phyloP scores from a whole-genome alignment of 768 basidiomycete species.

The Lepiota subincarnata region DNA sequence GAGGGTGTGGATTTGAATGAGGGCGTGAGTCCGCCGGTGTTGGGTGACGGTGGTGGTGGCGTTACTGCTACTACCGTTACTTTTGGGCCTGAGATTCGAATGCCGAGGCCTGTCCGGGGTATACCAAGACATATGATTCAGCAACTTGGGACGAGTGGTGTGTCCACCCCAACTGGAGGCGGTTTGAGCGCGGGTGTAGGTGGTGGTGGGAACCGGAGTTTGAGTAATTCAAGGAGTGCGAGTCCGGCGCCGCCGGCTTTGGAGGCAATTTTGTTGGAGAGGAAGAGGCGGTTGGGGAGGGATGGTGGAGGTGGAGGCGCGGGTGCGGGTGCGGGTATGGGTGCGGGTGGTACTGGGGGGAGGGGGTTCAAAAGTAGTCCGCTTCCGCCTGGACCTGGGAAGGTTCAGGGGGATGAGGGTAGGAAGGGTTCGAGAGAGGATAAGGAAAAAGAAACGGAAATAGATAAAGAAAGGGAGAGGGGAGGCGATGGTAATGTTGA shows the following conservation, averaged over 20 bases:
- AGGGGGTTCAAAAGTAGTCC: slow-evolving; percentile 75
- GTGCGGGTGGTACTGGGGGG: slow-evolving; percentile 28
- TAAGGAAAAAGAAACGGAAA: background rate
- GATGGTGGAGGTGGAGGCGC: slow-evolving; percentile 10
- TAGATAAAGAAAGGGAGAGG: background rate
- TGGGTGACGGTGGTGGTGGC: background rate
- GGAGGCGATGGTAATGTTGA: background rate
- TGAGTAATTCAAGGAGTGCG: slow-evolving; percentile 27
- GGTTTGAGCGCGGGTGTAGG: slow-evolving; percentile 12
- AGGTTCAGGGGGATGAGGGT: slow-evolving; percentile 14
- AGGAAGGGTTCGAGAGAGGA: slow-evolving; percentile 12
- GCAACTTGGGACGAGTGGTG: slow-evolving; percentile 5
- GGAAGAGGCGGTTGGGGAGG: slow-evolving; percentile 49
- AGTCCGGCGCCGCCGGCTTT: slow-evolving; percentile 56
- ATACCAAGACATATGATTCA: background rate
- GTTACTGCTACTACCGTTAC: background rate
- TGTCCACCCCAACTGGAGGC: slow-evolving; percentile 14
- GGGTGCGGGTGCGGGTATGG: background rate
- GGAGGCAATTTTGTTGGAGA: slow-evolving; percentile 64
- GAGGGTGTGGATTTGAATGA: background rate
- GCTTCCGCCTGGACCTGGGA: slow-evolving; percentile 23
- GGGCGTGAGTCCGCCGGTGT: background rate
- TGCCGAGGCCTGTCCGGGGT: slow-evolving; percentile 11
- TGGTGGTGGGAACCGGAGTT: background rate
- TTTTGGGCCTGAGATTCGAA: background rate